A percentile compares a stretch with the other conserved stretches of the same genome.
Conservation (phyloP, 768 basidiomycete species). For the Pleurotus eryngii region DNA sequence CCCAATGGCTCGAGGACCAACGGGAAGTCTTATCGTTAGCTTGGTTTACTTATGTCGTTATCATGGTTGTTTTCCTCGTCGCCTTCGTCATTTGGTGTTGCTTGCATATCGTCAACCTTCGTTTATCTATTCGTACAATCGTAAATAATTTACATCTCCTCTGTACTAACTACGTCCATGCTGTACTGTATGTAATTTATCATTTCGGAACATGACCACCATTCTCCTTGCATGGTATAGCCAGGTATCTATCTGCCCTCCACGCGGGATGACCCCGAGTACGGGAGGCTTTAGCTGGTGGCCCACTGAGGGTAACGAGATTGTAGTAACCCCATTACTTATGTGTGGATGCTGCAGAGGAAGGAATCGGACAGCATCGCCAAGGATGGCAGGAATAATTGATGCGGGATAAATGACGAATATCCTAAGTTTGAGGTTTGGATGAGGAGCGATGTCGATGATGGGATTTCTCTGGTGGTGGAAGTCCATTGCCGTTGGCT, state of each 20-base stretch:
- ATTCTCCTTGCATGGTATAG: not conserved
- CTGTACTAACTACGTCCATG: slow-evolving; percentile 5
- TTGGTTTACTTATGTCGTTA: slow-evolving; percentile 11
- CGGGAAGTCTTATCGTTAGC: slow-evolving; percentile 61
- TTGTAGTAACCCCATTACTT: no score
- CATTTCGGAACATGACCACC: not conserved
- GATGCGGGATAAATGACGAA: no score
- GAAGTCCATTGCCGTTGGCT: not conserved
- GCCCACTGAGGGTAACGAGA: no score
- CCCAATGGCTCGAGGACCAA: slow-evolving; percentile 48
- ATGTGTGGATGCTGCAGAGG: no score
- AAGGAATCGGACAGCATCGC: no score
- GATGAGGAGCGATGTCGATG: slow-evolving; percentile 2
- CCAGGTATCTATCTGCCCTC: no score
- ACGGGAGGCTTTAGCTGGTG: no score
- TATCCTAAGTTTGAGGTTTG: slow-evolving; percentile 3
- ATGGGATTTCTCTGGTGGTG: slow-evolving; percentile 1
- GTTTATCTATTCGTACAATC: slow-evolving; percentile 18
- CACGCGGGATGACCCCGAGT: no score
- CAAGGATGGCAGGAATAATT: no score
- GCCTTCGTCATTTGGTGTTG: slow-evolving; percentile 17
- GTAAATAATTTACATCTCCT: slow-evolving; percentile 6
- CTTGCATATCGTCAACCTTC: slow-evolving; percentile 7
- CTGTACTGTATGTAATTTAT: slow-evolving; percentile 3
- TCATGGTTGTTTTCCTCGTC: slow-evolving; percentile 19